Evolutionary conservation across 140 eudicot genomes (phyloP).

Genomic region (Bidens hawaiensis): DNA sequence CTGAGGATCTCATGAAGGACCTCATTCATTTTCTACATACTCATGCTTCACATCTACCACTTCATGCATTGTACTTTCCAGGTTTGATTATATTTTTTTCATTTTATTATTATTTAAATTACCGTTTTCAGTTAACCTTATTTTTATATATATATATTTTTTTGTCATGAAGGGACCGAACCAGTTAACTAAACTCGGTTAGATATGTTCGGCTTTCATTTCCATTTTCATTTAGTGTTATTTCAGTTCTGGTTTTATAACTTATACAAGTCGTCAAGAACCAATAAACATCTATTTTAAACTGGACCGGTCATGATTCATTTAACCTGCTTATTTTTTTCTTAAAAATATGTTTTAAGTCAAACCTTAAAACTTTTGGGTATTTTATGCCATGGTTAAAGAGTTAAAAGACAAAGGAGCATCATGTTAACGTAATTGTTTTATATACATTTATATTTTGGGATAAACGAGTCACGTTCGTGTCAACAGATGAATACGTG

Average conservation of each 20-base stretch:
- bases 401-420: background rate
- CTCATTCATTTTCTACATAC: slow-evolving; percentile 42
- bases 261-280: background rate
- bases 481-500: background rate
- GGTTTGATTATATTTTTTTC: slow-evolving; percentile 37
- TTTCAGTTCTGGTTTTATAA: background rate
- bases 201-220: background rate
- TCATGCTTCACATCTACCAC: slow-evolving; percentile 36
- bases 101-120: background rate
- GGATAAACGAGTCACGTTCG: background rate
- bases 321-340: background rate
- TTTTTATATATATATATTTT: background rate
- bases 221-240: background rate
- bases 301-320: background rate
- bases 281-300: background rate
- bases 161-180: background rate
- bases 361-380: background rate
- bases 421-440: background rate
- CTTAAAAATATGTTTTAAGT: background rate
- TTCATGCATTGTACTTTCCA: slow-evolving; percentile 39
- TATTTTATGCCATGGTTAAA: background rate
- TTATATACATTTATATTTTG: no score
- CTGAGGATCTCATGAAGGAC: slow-evolving; percentile 46
- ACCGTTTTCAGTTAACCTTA: background rate
- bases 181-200: background rate